Conservation (phyloP, 176 grass and related monocot genomes). For the Oryza rufipogon region DNA sequence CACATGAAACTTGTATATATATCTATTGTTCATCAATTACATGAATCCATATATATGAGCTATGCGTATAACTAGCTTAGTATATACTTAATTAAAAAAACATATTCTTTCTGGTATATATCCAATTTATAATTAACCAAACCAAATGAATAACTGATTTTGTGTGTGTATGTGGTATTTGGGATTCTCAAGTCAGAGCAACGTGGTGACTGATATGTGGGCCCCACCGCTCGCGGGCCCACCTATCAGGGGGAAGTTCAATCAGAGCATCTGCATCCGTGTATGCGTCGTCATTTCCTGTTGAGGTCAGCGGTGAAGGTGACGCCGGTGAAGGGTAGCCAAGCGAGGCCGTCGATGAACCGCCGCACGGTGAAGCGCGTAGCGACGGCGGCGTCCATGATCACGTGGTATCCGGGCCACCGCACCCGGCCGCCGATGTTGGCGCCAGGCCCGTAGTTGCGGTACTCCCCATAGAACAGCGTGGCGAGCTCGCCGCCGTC, state of each 20-base stretch:
- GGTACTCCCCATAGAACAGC: constrained; percentile 81
- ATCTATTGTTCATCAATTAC: too few relatives aligned
- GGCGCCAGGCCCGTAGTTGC: constrained; percentile 69
- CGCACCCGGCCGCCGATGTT: constrained; percentile 50
- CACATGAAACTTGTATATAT: too few relatives aligned
- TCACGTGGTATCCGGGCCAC: constrained; percentile 86
- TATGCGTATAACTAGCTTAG: not conserved
- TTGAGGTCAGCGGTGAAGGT: constrained; percentile 73
- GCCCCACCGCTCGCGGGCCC: too few relatives aligned
- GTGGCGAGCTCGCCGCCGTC: constrained; percentile 46
- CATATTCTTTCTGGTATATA: not conserved
- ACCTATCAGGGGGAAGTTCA: too few relatives aligned
- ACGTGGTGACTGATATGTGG: too few relatives aligned
- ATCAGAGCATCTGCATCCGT: too few relatives aligned
- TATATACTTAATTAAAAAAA: not conserved
- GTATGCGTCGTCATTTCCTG: constrained; percentile 37
- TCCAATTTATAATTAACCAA: not conserved
- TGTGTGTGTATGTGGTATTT: too few relatives aligned
- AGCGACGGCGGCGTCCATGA: constrained; percentile 66
- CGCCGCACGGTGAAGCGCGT: constrained; percentile 66
- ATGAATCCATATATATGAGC: not conserved
- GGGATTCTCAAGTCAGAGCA: too few relatives aligned
- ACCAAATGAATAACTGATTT: not conserved
- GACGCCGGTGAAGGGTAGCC: constrained; percentile 73
- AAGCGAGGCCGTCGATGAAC: constrained; percentile 80